These are phyloP conservation scores for Erythrobasidium hasegawianum DNA, from an alignment of 1,284 basidiomycete species.

Conservation along the genomic window DNA sequence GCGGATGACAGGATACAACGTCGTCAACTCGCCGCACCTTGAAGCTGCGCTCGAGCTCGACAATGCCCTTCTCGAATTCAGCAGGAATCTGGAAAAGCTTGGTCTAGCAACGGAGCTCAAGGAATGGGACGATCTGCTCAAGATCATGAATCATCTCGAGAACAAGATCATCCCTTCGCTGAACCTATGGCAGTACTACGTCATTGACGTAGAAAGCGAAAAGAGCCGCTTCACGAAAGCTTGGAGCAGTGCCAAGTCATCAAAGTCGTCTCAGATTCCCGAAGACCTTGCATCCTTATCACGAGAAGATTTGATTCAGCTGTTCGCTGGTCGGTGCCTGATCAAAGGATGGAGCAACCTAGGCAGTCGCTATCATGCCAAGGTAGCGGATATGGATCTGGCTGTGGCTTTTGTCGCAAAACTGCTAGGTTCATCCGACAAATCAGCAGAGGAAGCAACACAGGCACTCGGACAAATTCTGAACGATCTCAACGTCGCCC, in stretches of 20 bases:
- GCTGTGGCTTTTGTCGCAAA: constrained; percentile 65
- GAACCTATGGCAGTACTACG: constrained; percentile 87
- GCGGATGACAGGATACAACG: constrained; percentile 67
- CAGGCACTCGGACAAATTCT: constrained; percentile 71
- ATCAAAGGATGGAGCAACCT: constrained; percentile 38
- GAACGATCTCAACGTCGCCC: constrained; percentile 78
- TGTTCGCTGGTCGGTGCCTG: constrained; percentile 47
- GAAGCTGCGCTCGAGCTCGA: constrained; percentile 83
- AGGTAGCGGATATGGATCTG: constrained; percentile 56
- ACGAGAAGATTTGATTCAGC: constrained; percentile 63
- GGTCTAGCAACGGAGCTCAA: constrained; percentile 69
- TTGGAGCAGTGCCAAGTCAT: constrained; percentile 41
- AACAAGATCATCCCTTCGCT: constrained; percentile 59
- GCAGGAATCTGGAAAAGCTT: constrained; percentile 59
- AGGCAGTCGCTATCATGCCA: constrained; percentile 64
- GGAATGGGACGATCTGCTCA: constrained; percentile 64
- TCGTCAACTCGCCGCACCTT: constrained; percentile 81
- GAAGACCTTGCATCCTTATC: constrained; percentile 58
- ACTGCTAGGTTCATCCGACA: constrained; percentile 59
- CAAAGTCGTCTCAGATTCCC: not conserved
- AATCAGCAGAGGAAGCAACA: constrained; percentile 53
- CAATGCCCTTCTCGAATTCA: constrained; percentile 74
- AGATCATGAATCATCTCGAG: constrained; percentile 62
- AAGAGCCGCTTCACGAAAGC: constrained; percentile 47
- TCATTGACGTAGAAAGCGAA: constrained; percentile 62